Evolutionary conservation across 2,329 filamentous ascomycete genomes (phyloP).

Genomic region (Paraconiothyrium brasiliense): DNA sequence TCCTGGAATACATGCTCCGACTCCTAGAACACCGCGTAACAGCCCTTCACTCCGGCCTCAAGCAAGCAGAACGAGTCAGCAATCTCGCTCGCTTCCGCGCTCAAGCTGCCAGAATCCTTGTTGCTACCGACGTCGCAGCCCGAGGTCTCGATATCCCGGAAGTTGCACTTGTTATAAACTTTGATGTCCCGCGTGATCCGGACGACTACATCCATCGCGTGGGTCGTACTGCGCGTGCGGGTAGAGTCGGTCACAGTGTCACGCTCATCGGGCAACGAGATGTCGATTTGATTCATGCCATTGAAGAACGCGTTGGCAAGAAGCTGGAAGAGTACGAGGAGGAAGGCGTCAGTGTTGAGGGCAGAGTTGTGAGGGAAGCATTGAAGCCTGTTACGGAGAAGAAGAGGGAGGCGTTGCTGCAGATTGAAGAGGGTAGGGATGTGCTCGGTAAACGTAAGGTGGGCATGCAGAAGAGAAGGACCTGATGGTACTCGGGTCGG

Average conservation of each 20-base stretch:
- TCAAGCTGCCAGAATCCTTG: constrained; percentile 84
- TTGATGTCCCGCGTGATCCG: constrained; percentile 93
- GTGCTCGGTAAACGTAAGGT: constrained; percentile 81
- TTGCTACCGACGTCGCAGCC: constrained; percentile 94
- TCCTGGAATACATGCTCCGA: constrained; percentile 87
- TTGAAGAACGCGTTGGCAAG: constrained; percentile 79
- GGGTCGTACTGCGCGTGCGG: constrained; percentile 92
- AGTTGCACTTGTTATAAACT: constrained; percentile 91
- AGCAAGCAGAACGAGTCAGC: constrained; percentile 82
- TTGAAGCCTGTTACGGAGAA: constrained; percentile 94
- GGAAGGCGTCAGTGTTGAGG: constrained; percentile 94
- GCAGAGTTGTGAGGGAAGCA: constrained; percentile 82
- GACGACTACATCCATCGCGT: constrained; percentile 98
- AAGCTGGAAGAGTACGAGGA: constrained; percentile 86
- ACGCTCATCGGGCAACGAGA: constrained; percentile 94
- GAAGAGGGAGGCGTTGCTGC: constrained; percentile 88
- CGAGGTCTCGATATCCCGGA: constrained; percentile 95
- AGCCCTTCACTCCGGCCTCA: constrained; percentile 85
- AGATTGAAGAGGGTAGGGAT: constrained; percentile 91
- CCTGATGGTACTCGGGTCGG: background rate
- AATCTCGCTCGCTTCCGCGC: constrained; percentile 94
- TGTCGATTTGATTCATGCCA: constrained; percentile 87
- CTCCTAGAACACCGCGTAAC: constrained; percentile 90
- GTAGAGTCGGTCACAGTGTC: constrained; percentile 80
- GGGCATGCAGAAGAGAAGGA: constrained; percentile 44